Base-by-base conservation (phyloP, 768 basidiomycete genomes). In the Exsudoporus frostii region DNA sequence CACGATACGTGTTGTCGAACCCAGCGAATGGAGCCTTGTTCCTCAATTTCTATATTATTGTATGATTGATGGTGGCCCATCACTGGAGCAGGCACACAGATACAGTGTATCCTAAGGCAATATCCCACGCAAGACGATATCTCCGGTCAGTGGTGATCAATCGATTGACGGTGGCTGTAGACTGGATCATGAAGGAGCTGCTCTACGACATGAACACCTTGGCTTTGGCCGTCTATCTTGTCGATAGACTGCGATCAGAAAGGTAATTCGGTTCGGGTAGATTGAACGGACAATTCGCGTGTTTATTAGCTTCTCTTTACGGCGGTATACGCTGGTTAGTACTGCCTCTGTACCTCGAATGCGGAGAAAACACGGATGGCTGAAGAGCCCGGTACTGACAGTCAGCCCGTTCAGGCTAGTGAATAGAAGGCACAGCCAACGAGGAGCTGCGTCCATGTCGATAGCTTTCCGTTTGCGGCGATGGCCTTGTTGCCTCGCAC, bases 401-500 rank as follows among this genome's bases (percentile, higher is more conserved):
- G n/a, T n/a, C n/a, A n/a, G n/a, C n/a, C n/a, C n/a, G n/a, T n/a
- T n/a, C n/a, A n/a, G n/a, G n/a, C n/a, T n/a, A n/a, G n/a, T n/a
- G n/a, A n/a, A n/a, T n/a, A n/a, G n/a, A n/a, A n/a, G n/a, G n/a
- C n/a, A n/a, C 27, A 29, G 27, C 27, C 27, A 29, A 29, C 8
- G 8, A 9, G 27, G 9, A 2, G 27, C 8, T 29, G 27, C 27
- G 8, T 29, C 29, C 10, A 29, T 10, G 29, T 27, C 7, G 42
- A 19, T 19, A n/a, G 1, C 9, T 32, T 62, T 30, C 54, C 58
- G 7, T 33, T 48, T 60, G 15, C 45, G 38, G 54, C 0, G 7
- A 5, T 54, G 17, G 57, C 63, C 40, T 62, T 62, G 63, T 65
- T 56, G 38, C 27, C 1, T 27, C 27, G 27, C 7, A 5, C 27